Evolutionary conservation across 1,284 basidiomycete genomes (phyloP), one percentile per base, ranked within the genome.

Genomic region (Ustilago loliicola): DNA sequence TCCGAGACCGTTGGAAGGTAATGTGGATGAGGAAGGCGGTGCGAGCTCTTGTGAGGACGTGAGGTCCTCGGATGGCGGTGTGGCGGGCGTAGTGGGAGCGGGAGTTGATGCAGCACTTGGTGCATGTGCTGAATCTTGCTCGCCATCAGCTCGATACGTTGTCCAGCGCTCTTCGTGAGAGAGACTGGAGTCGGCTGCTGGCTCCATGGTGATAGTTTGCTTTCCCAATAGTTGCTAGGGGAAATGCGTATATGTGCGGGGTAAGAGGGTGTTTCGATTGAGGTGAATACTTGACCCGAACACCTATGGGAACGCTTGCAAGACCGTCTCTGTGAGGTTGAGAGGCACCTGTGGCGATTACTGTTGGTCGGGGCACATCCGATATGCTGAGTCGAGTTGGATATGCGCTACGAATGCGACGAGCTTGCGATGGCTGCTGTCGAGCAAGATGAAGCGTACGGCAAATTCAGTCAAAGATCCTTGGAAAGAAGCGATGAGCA

Each of bases 111-210:
- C 67, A n/a, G 64, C 70, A 55, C 75, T 77, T 19, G 57, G 36
- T 5, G 62, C 45, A 27, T 45, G 52, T 3, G 62, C 53, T 1
- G 60, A 47, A 27, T 77, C 69, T 7, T 55, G 34, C n/a, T 72
- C 74, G 9, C n/a, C 47, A 5, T 63, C 63, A 36, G 70, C 74
- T 52, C 74, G 69, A 55, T 77, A 70, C 21, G 66, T 53, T 27
- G 62, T 77, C 74, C 74, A 77, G 15, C 74, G 74, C 52, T 72
- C 69, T 32, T 77, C 69, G 42, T 71, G 68, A 1, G 68, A 68
- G 34, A 76, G 68, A 30, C 40, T 48, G 17, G 56, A 17, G 21
- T 62, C 66, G 32, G 57, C 1, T 47, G 60, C n/a, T 10, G 72
- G 23, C n/a, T 56, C 63, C 72, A 75, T 75, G 55, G 9, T 53